phyloP scores from a whole-genome alignment of 768 basidiomycete genomes.

The Mycena floridula region DNA sequence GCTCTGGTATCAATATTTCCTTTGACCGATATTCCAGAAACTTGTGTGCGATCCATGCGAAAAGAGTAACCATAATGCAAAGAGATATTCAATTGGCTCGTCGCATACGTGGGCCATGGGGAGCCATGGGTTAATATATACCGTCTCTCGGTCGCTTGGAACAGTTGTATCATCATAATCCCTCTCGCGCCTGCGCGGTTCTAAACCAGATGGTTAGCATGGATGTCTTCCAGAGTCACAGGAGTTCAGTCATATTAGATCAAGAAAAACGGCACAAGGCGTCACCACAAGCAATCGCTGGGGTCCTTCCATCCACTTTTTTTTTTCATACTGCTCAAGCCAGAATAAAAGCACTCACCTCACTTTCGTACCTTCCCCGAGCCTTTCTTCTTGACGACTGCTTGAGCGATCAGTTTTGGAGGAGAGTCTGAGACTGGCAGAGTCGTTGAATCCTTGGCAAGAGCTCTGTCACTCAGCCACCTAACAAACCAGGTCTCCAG shows the following conservation, averaged over 20 bases:
- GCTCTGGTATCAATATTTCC: constrained; percentile 5
- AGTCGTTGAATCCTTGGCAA: constrained; percentile 1
- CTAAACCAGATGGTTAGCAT: too few relatives aligned
- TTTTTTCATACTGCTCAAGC: constrained; percentile 54
- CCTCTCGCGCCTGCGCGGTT: too few relatives aligned
- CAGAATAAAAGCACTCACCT: constrained; percentile 16
- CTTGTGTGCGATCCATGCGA: constrained; percentile 95
- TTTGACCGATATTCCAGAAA: constrained; percentile 58
- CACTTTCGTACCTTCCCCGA: background rate
- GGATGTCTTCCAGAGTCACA: background rate
- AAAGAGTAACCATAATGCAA: constrained; percentile 97
- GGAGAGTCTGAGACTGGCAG: constrained; percentile 3
- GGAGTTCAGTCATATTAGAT: constrained; percentile 79
- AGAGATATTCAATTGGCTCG: constrained; percentile 95
- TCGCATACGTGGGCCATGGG: constrained; percentile 89
- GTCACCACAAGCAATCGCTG: constrained; percentile 29
- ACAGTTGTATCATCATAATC: too few relatives aligned
- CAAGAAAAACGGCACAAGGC: constrained; percentile 68
- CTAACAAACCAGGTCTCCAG: constrained; percentile 72
- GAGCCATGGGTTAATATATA: constrained; percentile 49
- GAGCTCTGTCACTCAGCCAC: constrained; percentile 37
- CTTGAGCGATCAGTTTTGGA: background rate
- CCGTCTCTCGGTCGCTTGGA: background rate
- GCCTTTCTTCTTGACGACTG: constrained; percentile 5
- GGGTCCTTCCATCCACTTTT: constrained; percentile 73